Base-by-base conservation (phyloP, 257 asterid genomes). In the Lycium barbarum region DNA sequence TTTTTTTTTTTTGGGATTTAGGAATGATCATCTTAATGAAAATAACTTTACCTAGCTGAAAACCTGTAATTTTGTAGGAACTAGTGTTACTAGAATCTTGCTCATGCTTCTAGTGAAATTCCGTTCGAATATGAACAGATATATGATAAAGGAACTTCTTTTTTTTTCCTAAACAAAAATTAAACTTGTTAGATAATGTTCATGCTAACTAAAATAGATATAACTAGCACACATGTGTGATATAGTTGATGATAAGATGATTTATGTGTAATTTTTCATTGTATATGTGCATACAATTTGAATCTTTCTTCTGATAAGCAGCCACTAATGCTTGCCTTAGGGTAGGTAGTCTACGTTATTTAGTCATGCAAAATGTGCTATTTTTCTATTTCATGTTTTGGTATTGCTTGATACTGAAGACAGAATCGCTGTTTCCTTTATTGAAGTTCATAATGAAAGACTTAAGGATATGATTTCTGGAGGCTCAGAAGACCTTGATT, bases 401-500 rank as follows among this genome's bases (percentile, higher is more conserved):
- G 73, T 55, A 59, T 83, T 83, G 81, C 38, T 59, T 59, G 84
- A 84, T 87, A 83, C 84, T 78, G 72, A 78, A 85, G 20, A 67
- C 53, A 38, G 36, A 83, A 57, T 47, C 74, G 10, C 86, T 70
- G 26, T 84, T 84, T 85, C 84, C 85, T 90, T 84, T 89, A 36
- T 85, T 92, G 95, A 87, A 84, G 87, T 79, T 87, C 80, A 87
- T 63, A 86, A 85, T 62, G 88, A 87, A 88, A 92, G 90, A 89
- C 93, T 94, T 81, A 86, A 80, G 62, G 85, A 88, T 81, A 87
- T 94, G 93, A 90, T 92, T 84, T 88, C 92, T 74, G 84, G 84
- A 78, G 90, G 88, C 88, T 88, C 89, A 80, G 68, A 49, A 83
- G 95, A 93, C 89, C 93, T 91, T 89, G 88, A 85, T 87, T 87